Base-by-base conservation (phyloP, 768 basidiomycete genomes). In the Pilatotrama ljubarskyi region DNA sequence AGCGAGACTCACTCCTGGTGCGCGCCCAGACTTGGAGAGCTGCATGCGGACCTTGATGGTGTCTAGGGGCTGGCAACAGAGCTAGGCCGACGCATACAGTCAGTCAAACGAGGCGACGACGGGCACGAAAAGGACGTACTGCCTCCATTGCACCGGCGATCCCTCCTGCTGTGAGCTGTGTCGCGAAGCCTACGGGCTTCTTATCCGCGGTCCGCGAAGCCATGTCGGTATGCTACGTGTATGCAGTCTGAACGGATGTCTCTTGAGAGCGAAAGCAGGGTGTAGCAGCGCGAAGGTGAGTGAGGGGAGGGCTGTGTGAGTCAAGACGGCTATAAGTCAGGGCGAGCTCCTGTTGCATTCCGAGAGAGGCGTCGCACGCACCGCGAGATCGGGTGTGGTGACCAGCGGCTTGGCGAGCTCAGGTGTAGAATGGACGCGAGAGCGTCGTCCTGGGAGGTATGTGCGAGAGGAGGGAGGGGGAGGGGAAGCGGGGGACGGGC, bases 1-100 rank as follows among this genome's bases (percentile, higher is more conserved):
- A 32, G 32, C 10, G 24, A 24, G 3, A 88, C 91, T 72, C 74
- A 98, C 97, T 47, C 97, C 97, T 52, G 91, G 85, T 41, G 80
- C 73, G 56, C 80, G 78, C 35, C 94, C 85, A 10, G 94, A 88
- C 74, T 79, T 85, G 59, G 91, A 92, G 57, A 99, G 86, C 77
- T 99, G 97, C 97, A 99, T 99, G n/a, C 97, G 93, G 66, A 98
- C 96, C 78, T 98, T 98, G 81, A 98, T 98, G 24, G 97, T 98
- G 73, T 99, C 97, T 43, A 98, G 85, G 11, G 95, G 95, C 71
- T 96, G 95, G 74, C 95, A 96, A 69, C 73, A 81, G 60, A 92
- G 72, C 90, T 93, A 53, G 26, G 24, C 0, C 53, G 29, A 46
- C 13, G 35, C 5, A 17, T 42, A 5, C 1, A 2, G 17, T 36